These are phyloP conservation scores for Vanilla planifolia DNA, from an alignment of 106 monocot genomes.

Conservation along the genomic window DNA sequence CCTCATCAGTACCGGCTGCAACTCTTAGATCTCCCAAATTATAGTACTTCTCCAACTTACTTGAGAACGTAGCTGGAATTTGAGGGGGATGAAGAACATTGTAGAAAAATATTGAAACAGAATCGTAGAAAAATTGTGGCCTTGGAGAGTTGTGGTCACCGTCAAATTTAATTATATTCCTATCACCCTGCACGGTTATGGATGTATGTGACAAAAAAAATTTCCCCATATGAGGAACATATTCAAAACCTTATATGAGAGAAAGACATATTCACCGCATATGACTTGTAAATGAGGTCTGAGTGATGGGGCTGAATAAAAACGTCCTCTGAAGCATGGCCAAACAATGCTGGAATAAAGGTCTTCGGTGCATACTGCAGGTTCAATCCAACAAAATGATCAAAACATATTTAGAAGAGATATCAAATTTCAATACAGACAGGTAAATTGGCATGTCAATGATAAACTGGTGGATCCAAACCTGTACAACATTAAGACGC, in stretches of 20 bases:
- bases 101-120: slow-evolving; percentile 97
- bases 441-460: too few relatives aligned
- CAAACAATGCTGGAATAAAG: slow-evolving; percentile 98
- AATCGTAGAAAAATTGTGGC: slow-evolving; percentile 95
- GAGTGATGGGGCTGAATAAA: slow-evolving; percentile 90
- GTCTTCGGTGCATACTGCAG: slow-evolving; percentile 85
- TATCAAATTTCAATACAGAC: background rate
- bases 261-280: slow-evolving; percentile 50
- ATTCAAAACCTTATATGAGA: too few relatives aligned
- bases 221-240: too few relatives aligned
- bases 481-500: slow-evolving; percentile 86
- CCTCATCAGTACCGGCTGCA: slow-evolving; percentile 73
- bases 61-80: slow-evolving; percentile 46
- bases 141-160: slow-evolving; percentile 95
- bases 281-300: slow-evolving; percentile 75
- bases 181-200: slow-evolving; percentile 68
- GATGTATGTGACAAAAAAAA: background rate
- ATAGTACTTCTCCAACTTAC: slow-evolving; percentile 73
- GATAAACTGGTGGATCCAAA: slow-evolving; percentile 16
- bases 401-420: background rate
- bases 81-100: slow-evolving; percentile 91
- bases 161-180: slow-evolving; percentile 94
- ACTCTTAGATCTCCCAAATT: slow-evolving; percentile 65
- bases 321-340: slow-evolving; percentile 78
- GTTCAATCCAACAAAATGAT: background rate